phyloP scores from a whole-genome alignment of 306 rosid species.

The cucumber (Cucumis sativus) region DNA sequence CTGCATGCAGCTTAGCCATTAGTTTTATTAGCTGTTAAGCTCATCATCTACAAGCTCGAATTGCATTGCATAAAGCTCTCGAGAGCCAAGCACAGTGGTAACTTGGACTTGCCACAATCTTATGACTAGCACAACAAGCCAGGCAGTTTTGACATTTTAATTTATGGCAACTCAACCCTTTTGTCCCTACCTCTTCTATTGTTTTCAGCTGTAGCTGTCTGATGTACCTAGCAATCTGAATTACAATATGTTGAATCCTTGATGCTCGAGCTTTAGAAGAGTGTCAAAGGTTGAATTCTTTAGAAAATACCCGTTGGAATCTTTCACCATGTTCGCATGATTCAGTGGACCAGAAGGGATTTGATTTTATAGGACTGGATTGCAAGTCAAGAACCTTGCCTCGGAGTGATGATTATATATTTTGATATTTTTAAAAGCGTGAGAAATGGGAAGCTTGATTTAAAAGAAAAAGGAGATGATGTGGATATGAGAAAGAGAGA shows the following conservation, averaged over 20 bases:
- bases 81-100: background rate
- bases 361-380: background rate
- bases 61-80: background rate
- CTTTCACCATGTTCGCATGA: slow-evolving; percentile 5
- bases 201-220: background rate
- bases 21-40: background rate
- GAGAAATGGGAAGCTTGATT: background rate
- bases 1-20: background rate
- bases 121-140: background rate
- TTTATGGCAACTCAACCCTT: background rate
- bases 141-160: background rate
- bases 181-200: background rate
- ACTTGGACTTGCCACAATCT: background rate
- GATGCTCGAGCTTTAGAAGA: background rate
- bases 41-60: background rate
- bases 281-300: background rate
- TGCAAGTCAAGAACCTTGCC: background rate
- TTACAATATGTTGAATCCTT: background rate
- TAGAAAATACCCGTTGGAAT: slow-evolving; percentile 22
- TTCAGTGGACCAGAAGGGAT: background rate
- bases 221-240: background rate
- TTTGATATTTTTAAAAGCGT: background rate
- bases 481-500: background rate
- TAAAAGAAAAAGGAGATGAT: background rate
- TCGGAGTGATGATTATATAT: background rate